phyloP scores from a whole-genome alignment of 2,329 filamentous ascomycete species.

The Exophiala bonariae region DNA sequence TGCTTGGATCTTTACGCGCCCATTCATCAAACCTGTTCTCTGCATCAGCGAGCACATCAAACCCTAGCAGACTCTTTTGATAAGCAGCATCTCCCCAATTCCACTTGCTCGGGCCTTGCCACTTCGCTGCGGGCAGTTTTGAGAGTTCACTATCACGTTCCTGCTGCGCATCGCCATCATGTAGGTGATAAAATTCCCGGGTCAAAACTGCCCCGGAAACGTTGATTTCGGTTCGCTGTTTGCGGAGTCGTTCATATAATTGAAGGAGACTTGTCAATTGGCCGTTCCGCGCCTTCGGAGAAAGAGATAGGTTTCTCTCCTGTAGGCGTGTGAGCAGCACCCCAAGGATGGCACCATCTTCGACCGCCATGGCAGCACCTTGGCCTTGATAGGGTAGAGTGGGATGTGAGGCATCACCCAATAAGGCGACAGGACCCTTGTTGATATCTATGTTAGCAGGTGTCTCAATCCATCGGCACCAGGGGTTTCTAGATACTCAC shows the following conservation, averaged over 20 bases:
- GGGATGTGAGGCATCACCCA: conserved; percentile 69
- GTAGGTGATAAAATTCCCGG: conserved; percentile 7
- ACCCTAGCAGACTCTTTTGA: conserved; percentile 10
- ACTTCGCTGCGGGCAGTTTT: not conserved
- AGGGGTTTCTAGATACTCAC: no score
- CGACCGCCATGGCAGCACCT: conserved; percentile 35
- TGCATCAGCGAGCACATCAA: conserved; percentile 9
- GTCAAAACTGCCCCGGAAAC: conserved; percentile 7
- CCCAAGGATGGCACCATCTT: conserved; percentile 32
- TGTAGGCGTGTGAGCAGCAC: conserved; percentile 46
- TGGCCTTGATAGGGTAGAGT: conserved; percentile 60
- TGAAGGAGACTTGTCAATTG: conserved; percentile 6
- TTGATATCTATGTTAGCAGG: conserved; percentile 35
- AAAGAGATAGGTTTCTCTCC: conserved; percentile 1
- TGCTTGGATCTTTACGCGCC: conserved; percentile 23
- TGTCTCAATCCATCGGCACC: no score
- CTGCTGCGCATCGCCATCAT: conserved; percentile 3
- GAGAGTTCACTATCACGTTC: conserved; percentile 3
- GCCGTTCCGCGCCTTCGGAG: not conserved
- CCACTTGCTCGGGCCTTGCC: conserved; percentile 6
- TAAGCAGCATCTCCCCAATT: conserved; percentile 10
- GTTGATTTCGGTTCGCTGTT: conserved; percentile 18
- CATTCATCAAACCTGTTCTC: conserved; percentile 43
- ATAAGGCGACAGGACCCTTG: conserved; percentile 53
- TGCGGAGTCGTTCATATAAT: conserved; percentile 3